phyloP scores from a whole-genome alignment of 1,284 basidiomycete genomes.

The Exobasidium rhododendri region DNA sequence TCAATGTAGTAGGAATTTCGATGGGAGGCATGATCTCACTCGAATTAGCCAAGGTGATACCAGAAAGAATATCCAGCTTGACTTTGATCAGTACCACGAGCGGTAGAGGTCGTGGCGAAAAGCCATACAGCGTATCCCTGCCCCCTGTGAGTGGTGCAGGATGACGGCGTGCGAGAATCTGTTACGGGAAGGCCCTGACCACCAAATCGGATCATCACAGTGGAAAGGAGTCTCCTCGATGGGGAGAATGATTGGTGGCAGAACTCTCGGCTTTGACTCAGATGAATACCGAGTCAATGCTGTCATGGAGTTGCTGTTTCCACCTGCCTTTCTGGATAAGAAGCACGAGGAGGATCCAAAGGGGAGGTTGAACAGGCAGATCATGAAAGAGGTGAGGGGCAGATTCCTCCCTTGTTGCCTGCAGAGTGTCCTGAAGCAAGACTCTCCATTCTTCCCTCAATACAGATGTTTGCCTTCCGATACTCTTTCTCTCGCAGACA shows the following conservation, averaged over 20 bases:
- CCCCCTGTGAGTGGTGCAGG: conserved; percentile 21
- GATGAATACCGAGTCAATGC: conserved; percentile 62
- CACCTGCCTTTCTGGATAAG: conserved; percentile 62
- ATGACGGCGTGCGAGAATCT: no score
- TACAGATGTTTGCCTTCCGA: conserved; percentile 60
- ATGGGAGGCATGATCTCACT: conserved; percentile 79
- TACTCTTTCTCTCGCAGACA: conserved; percentile 65
- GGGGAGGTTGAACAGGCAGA: conserved; percentile 30
- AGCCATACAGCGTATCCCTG: conserved; percentile 10
- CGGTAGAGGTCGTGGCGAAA: conserved; percentile 24
- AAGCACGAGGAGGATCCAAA: conserved; percentile 19
- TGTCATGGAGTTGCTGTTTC: conserved; percentile 66
- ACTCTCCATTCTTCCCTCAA: no score
- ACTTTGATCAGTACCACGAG: conserved; percentile 45
- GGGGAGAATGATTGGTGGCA: conserved; percentile 54
- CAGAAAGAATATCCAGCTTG: conserved; percentile 27
- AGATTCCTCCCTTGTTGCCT: conserved; percentile 21
- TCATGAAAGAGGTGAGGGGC: conserved; percentile 24
- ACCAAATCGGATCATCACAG: neutral
- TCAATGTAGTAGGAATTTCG: conserved; percentile 75
- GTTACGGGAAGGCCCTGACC: no score
- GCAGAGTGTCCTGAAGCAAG: neutral
- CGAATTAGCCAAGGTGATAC: conserved; percentile 40
- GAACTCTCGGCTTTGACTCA: conserved; percentile 60
- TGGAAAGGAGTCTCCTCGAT: conserved; percentile 54